Evolutionary conservation across 306 rosid genomes (phyloP).

Genomic region (Quercus gilva): DNA sequence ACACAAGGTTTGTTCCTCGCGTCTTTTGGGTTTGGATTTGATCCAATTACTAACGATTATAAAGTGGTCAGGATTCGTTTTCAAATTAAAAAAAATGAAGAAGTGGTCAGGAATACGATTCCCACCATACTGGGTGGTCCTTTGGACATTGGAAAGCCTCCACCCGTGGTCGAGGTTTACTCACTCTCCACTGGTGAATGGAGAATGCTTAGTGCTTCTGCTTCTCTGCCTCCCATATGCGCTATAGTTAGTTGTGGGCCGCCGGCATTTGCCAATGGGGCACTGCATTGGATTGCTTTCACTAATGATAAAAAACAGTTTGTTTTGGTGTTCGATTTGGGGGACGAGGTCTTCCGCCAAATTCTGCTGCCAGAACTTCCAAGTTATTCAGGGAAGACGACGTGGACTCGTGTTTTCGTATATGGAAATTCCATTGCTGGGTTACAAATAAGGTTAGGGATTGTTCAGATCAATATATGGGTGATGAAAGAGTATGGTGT

Average conservation of each 20-base stretch:
- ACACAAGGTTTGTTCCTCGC: too few species aligned
- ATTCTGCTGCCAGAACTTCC: too few species aligned
- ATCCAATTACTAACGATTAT: neutral
- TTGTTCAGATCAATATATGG: too few species aligned
- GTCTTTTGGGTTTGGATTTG: slow-evolving; percentile 25
- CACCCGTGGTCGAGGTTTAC: slow-evolving; percentile 15
- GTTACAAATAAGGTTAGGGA: too few species aligned
- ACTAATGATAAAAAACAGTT: too few species aligned
- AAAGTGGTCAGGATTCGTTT: slow-evolving; percentile 15
- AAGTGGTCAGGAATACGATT: neutral
- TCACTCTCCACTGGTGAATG: slow-evolving; percentile 23
- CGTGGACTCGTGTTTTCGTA: too few species aligned
- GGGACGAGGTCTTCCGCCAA: too few species aligned
- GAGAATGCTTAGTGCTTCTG: neutral
- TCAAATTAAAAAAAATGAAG: too few species aligned
- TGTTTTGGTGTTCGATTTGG: too few species aligned
- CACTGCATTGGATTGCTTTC: slow-evolving; percentile 28
- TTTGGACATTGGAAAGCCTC: rapidly evolving
- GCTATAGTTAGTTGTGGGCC: neutral
- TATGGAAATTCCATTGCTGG: too few species aligned
- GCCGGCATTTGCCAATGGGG: slow-evolving; percentile 11
- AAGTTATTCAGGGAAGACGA: too few species aligned
- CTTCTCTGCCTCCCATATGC: slow-evolving; percentile 7
- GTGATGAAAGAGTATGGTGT: too few species aligned
- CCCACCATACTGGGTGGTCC: neutral